These are phyloP conservation scores for Kodamaea jinghongensis DNA, from an alignment of 805 yeast genomes.

Conservation along the genomic window DNA sequence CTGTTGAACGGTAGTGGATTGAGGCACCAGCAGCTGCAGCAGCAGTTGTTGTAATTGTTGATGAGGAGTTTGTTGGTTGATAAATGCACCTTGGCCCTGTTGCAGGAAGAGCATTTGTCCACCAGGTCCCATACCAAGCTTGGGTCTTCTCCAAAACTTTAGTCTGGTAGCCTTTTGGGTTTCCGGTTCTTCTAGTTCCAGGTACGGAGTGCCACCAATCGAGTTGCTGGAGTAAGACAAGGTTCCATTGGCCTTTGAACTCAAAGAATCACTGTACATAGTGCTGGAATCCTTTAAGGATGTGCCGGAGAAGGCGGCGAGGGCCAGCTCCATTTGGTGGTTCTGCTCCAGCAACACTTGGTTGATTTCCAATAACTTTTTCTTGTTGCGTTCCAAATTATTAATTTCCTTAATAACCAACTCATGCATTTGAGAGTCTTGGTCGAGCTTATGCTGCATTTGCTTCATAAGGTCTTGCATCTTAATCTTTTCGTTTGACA, in stretches of 20 bases:
- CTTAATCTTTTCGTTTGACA: conserved; percentile 26
- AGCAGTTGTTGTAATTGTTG: conserved; percentile 9
- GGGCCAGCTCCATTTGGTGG: conserved; percentile 13
- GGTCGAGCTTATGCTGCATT: conserved; percentile 40
- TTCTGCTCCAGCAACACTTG: conserved; percentile 23
- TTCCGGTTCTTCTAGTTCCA: conserved; percentile 17
- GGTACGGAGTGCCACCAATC: conserved; percentile 14
- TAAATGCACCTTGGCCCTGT: not conserved
- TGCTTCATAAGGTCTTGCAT: conserved; percentile 36
- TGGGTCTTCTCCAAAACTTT: conserved; percentile 45
- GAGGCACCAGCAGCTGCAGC: conserved; percentile 7
- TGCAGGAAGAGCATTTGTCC: conserved; percentile 3
- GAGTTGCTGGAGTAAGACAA: not conserved
- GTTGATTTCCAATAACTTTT: conserved; percentile 34
- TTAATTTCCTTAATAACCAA: conserved; percentile 49
- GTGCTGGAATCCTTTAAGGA: conserved; percentile 2
- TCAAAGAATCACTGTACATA: conserved; percentile 1
- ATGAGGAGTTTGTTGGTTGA: conserved; percentile 3
- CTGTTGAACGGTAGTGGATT: conserved; percentile 1
- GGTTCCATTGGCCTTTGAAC: not conserved
- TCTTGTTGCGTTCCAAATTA: conserved; percentile 47
- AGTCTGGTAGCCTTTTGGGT: conserved; percentile 43
- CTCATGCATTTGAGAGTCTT: conserved; percentile 42
- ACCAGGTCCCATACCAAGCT: conserved; percentile 21
- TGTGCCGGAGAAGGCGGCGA: conserved; percentile 2